Conservation (phyloP, 441 rosid genomes). For the Flueggea neowawraea region DNA sequence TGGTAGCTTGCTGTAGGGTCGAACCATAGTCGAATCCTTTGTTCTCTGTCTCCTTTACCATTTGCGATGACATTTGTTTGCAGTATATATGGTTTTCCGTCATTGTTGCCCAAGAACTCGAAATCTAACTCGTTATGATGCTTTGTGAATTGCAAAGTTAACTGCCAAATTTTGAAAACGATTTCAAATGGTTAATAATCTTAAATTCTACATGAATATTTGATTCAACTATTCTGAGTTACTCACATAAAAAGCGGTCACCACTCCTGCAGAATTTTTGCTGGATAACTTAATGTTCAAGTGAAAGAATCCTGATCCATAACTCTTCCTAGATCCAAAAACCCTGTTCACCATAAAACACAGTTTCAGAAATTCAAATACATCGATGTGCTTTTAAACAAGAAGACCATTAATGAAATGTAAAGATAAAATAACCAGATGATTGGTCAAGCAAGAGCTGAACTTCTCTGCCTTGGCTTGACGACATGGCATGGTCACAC, state of each 20-base stretch:
- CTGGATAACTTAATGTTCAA: background rate
- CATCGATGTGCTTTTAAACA: too few relatives aligned
- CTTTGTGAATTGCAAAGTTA: background rate
- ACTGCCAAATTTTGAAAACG: background rate
- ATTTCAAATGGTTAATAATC: background rate
- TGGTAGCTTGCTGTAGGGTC: constrained; percentile 10
- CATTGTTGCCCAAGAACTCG: constrained; percentile 13
- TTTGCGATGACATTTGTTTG: constrained; percentile 12
- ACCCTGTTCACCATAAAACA: too few relatives aligned
- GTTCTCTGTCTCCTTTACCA: constrained; percentile 13
- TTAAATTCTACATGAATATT: background rate
- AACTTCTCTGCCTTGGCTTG: too few relatives aligned
- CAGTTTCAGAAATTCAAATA: too few relatives aligned
- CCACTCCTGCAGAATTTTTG: constrained; percentile 10
- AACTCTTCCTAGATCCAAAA: too few relatives aligned
- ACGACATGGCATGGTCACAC: too few relatives aligned
- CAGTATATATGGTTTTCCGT: constrained; percentile 5
- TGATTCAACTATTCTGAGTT: background rate
- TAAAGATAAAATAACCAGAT: too few relatives aligned
- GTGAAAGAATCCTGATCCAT: too few relatives aligned
- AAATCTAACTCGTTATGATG: constrained; percentile 10
- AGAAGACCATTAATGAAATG: too few relatives aligned
- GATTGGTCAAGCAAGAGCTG: too few relatives aligned
- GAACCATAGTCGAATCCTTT: constrained; percentile 12
- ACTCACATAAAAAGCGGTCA: constrained; percentile 13